These are phyloP conservation scores for Ceratocystis eucalypticola DNA, from an alignment of 2,329 filamentous ascomycete species.

Conservation along the genomic window DNA sequence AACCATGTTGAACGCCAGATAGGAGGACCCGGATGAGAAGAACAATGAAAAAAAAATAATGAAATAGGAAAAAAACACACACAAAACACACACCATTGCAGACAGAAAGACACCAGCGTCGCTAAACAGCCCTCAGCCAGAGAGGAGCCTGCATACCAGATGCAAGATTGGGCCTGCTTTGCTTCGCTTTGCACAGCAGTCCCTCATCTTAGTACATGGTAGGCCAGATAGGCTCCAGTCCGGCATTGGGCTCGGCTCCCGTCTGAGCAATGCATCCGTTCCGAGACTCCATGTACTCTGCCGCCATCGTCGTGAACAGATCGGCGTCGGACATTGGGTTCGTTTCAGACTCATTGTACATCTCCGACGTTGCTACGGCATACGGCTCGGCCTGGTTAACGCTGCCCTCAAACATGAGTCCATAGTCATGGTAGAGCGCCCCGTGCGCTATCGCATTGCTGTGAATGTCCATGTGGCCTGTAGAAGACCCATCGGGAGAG, in stretches of 20 bases:
- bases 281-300: constrained; percentile 7
- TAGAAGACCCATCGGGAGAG: constrained; percentile 10
- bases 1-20: constrained; percentile 15
- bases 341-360: constrained; percentile 5
- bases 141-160: constrained; percentile 1
- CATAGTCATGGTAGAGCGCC: constrained; percentile 7
- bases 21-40: constrained; percentile 20
- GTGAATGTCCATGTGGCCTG: background rate
- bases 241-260: constrained; percentile 21
- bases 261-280: constrained; percentile 8
- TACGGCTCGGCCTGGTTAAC: constrained; percentile 10
- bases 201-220: background rate
- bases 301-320: constrained; percentile 6
- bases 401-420: constrained; percentile 12
- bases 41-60: constrained; percentile 9
- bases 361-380: background rate
- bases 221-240: constrained; percentile 2
- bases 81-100: too few species aligned
- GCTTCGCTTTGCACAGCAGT: background rate
- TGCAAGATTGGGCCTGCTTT: background rate
- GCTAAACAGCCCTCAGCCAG: background rate
- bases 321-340: constrained; percentile 8
- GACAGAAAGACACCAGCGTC: constrained; percentile 4
- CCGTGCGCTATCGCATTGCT: constrained; percentile 7
- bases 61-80: too few species aligned